Percentiles rank a stretch among this genome's conserved stretches.
phyloP scores from a whole-genome alignment of 129 eudicot genomes.

The Centaurea solstitialis region DNA sequence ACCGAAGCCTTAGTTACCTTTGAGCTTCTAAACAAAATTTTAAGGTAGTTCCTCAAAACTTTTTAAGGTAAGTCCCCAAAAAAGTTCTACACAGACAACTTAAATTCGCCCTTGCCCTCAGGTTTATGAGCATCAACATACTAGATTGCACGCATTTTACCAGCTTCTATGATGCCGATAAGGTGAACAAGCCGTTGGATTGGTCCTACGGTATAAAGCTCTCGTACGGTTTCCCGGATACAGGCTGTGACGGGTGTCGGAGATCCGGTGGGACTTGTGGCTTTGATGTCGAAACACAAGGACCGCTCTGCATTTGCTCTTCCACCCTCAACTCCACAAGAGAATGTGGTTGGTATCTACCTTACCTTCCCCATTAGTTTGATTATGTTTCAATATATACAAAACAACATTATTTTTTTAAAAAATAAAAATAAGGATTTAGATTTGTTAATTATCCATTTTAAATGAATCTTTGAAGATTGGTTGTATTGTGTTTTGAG shows the following conservation, averaged over 20 bases:
- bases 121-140: slow-evolving; percentile 87
- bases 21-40: too few species aligned
- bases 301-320: slow-evolving; percentile 78
- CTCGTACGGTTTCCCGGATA: slow-evolving; percentile 68
- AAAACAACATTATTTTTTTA: too few species aligned
- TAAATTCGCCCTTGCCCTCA: too few species aligned
- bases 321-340: slow-evolving; percentile 57
- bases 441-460: too few species aligned
- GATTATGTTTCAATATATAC: too few species aligned
- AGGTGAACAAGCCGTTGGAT: slow-evolving; percentile 60
- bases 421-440: too few species aligned
- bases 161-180: slow-evolving; percentile 61
- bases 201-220: slow-evolving; percentile 85
- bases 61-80: too few species aligned
- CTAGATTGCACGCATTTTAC: slow-evolving; percentile 91
- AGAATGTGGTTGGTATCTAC: slow-evolving; percentile 61
- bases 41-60: too few species aligned
- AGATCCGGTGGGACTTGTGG: slow-evolving; percentile 91
- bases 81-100: too few species aligned
- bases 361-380: neutral
- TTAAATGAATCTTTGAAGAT: too few species aligned
- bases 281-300: slow-evolving; percentile 77
- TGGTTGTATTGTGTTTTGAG: too few species aligned
- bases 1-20: too few species aligned
- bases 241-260: slow-evolving; percentile 78